Conservation (phyloP, 352 stramenopile species). For the Salisapilia sapeloensis region DNA sequence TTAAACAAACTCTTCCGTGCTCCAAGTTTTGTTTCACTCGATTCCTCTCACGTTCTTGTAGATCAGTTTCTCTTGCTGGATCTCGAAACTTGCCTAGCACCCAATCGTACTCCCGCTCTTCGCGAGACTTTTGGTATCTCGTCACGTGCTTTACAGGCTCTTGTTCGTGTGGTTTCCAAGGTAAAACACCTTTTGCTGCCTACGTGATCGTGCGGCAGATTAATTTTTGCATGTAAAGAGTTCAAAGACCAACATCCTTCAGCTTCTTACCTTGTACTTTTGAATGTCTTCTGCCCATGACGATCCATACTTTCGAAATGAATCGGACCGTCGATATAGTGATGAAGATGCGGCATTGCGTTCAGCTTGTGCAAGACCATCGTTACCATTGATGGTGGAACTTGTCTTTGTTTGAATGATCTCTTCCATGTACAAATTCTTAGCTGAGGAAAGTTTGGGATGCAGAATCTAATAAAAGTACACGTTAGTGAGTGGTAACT, state of each 20-base stretch:
- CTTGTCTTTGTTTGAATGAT: too few relatives aligned
- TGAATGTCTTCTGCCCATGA: slow-evolving; percentile 43
- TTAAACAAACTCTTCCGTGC: slow-evolving; percentile 13
- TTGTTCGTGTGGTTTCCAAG: slow-evolving; percentile 38
- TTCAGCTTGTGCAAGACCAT: too few relatives aligned
- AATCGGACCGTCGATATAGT: too few relatives aligned
- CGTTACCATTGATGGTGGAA: too few relatives aligned
- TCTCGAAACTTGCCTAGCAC: slow-evolving; percentile 49
- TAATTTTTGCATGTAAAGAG: not conserved
- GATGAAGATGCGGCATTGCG: too few relatives aligned
- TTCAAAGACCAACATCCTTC: not conserved
- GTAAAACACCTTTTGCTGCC: slow-evolving; percentile 37
- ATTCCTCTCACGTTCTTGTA: slow-evolving; percentile 12
- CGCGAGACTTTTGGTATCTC: slow-evolving; percentile 41
- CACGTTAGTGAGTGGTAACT: too few relatives aligned
- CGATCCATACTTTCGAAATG: too few relatives aligned
- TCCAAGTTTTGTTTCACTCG: slow-evolving; percentile 19
- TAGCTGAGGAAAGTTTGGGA: too few relatives aligned
- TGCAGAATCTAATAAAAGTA: too few relatives aligned
- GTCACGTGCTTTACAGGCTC: slow-evolving; percentile 39
- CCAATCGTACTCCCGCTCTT: slow-evolving; percentile 56
- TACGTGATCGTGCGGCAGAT: slow-evolving; percentile 4
- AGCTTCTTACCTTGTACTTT: slow-evolving; percentile 22
- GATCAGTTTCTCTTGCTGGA: slow-evolving; percentile 18
- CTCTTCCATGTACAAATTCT: too few relatives aligned